Base-by-base conservation (phyloP, 768 basidiomycete genomes). In the Leccinum disarticulatum region DNA sequence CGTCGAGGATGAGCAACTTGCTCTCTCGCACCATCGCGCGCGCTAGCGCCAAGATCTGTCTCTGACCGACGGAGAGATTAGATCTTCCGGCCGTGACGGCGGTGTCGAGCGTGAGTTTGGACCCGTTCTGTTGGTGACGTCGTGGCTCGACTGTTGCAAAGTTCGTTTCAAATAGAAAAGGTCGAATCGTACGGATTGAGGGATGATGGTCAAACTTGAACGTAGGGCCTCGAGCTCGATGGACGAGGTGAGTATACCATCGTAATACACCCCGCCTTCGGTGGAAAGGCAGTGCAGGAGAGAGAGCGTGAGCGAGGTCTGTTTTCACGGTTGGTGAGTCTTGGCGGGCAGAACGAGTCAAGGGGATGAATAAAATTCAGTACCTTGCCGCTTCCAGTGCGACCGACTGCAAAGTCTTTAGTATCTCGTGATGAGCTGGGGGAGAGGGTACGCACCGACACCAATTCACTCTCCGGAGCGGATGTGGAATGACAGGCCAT, bases 151-250 rank as follows among this genome's bases (percentile, higher is more conserved):
- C 19, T 58, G 55, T 51, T 73, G 71, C 17, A 72, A 25, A 27
- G 33, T 33, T 52, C 5, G 15, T 19, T 10, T 41, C 1, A 6
- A 3, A 22, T 6, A 33, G n/a, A 22, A 4, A 15, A 27, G 25
- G 8, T 1, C 2, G 31, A 28, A 6, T 10, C 55, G 10, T 46
- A 63, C 62, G 27, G 43, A 41, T 49, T 83, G 81, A 4, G 81
- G 82, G 35, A 84, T 87, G 61, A 87, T 83, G 3, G 86, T 87
- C 57, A 89, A 81, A 57, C 79, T 81, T 2, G 80, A 77, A 47
- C 87, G 75, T 49, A 88, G 72, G 7, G 75, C 77, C 61, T 87
- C 79, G 13, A 88, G 73, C 63, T 86, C 86, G 61, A 87, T 68
- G 9, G 71, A 69, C 43, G 74, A 69, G 0, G 81, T 84, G 22